Conservation (phyloP, 192 early-diverging fungal genomes). For the Gryganskiella cystojenkinii region DNA sequence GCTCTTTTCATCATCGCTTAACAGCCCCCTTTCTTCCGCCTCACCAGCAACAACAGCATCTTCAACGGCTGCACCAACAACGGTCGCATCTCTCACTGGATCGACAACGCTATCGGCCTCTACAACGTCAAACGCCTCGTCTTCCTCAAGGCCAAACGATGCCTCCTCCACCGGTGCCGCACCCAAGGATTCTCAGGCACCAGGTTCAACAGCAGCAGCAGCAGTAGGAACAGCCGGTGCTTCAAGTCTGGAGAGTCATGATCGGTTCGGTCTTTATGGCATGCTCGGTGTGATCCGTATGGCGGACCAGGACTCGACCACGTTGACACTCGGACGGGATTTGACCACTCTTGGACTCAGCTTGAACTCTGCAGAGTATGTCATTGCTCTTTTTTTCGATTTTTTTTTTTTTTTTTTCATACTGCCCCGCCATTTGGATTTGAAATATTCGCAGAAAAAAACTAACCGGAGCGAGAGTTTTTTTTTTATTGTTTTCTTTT, state of each 20-base stretch:
- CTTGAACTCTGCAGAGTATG: constrained; percentile 76
- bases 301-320: constrained; percentile 79
- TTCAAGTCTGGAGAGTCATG: constrained; percentile 40
- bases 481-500: background rate
- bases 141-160: constrained; percentile 5
- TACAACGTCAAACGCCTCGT: background rate
- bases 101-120: constrained; percentile 8
- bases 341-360: constrained; percentile 87
- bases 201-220: constrained; percentile 1
- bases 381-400: constrained; percentile 11
- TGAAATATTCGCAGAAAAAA: too few relatives aligned
- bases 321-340: constrained; percentile 91
- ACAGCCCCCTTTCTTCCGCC: constrained; percentile 40
- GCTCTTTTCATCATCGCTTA: constrained; percentile 39
- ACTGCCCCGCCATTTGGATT: too few relatives aligned
- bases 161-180: background rate
- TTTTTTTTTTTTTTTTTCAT: background rate
- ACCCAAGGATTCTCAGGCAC: background rate
- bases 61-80: constrained; percentile 14
- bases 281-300: constrained; percentile 85
- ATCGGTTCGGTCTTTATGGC: constrained; percentile 89
- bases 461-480: too few relatives aligned
- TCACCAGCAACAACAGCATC: constrained; percentile 16
- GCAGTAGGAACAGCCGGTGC: background rate
- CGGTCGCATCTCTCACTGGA: background rate